phyloP scores from a whole-genome alignment of 306 rosid species.

The Geum urbanum region DNA sequence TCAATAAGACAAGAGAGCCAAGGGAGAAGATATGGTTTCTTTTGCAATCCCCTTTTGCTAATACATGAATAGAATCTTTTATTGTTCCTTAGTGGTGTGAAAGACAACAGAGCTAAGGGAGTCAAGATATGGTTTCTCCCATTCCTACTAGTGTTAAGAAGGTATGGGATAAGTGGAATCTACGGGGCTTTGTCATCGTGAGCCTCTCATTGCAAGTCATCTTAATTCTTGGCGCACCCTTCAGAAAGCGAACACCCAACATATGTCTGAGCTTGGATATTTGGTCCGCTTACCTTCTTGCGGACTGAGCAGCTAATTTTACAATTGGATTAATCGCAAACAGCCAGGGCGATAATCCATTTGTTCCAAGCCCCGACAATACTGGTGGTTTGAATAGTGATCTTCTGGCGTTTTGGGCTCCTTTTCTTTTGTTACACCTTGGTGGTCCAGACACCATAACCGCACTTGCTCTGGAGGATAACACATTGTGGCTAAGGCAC shows the following conservation, averaged over 20 bases:
- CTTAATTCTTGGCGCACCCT: conserved; percentile 31
- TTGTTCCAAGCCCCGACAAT: not conserved
- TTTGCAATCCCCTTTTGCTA: not conserved
- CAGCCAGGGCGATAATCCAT: conserved; percentile 1
- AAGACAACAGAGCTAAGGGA: conserved; percentile 5
- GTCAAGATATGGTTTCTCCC: conserved; percentile 19
- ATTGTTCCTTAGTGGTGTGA: not conserved
- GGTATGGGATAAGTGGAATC: conserved; percentile 44
- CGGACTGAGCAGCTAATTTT: conserved; percentile 41
- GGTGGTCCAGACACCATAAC: conserved; percentile 58
- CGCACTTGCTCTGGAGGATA: conserved; percentile 46
- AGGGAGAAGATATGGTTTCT: too few relatives aligned
- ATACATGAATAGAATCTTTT: not conserved
- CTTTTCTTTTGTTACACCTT: conserved; percentile 47
- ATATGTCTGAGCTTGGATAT: not conserved
- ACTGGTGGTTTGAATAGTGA: not conserved
- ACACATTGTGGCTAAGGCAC: conserved; percentile 50
- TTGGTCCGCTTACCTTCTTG: conserved; percentile 41
- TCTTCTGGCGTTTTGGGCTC: conserved; percentile 48
- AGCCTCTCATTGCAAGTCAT: conserved; percentile 33
- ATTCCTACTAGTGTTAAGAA: conserved; percentile 22
- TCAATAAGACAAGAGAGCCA: not conserved
- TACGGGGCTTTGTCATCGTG: conserved; percentile 26
- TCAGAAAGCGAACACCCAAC: conserved; percentile 27
- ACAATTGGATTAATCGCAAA: conserved; percentile 37